These are phyloP conservation scores for Silybum marianum DNA, from an alignment of 129 eudicot species.

Conservation along the genomic window DNA sequence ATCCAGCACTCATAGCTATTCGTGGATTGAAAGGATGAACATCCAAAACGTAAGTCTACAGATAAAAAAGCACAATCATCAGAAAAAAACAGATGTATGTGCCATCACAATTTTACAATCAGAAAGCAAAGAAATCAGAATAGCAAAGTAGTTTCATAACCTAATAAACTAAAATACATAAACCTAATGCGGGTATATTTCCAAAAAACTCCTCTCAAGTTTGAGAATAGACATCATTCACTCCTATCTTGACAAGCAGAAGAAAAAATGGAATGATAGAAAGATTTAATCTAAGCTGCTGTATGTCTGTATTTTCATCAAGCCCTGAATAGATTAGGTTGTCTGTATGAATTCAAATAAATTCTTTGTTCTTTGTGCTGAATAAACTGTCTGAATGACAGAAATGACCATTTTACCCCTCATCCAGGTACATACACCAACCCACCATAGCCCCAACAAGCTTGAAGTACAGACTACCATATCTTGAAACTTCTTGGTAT, in stretches of 20 bases:
- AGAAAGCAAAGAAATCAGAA: not conserved
- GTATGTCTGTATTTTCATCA: not conserved
- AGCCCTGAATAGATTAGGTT: not conserved
- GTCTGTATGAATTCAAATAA: not conserved
- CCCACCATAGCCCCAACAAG: not conserved
- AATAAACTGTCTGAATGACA: not conserved
- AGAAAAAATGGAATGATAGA: no score
- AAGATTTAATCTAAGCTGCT: not conserved
- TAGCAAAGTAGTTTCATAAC: not conserved
- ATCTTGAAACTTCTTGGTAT: constrained; percentile 66
- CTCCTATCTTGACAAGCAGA: not conserved
- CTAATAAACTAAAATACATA: no score
- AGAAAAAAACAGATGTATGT: constrained; percentile 5
- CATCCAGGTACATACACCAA: not conserved
- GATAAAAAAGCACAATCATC: constrained; percentile 16
- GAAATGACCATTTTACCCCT: not conserved
- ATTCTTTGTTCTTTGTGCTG: not conserved
- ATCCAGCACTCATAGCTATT: constrained; percentile 99
- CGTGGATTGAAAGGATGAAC: constrained; percentile 99
- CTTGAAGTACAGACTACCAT: constrained; percentile 33
- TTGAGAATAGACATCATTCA: not conserved
- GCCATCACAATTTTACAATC: not conserved
- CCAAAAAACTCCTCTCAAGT: not conserved
- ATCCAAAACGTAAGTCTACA: constrained; percentile 93
- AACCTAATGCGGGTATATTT: not conserved